These are phyloP conservation scores for Agrocybe pediades DNA, from an alignment of 768 basidiomycete genomes.

Conservation along the genomic window DNA sequence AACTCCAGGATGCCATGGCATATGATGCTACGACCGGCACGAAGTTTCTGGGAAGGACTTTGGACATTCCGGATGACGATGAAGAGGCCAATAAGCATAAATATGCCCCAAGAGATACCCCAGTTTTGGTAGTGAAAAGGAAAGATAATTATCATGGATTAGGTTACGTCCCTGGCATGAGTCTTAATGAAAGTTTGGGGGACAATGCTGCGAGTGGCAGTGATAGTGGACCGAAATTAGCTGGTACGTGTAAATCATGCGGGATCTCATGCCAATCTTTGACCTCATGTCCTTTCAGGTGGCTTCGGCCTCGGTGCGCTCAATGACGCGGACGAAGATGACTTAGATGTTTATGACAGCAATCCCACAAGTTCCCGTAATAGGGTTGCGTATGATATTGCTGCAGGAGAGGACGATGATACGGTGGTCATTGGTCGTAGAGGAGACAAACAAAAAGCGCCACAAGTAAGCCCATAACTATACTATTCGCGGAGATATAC, in stretches of 20 bases:
- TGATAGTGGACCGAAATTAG: slow-evolving; percentile 56
- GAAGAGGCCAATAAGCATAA: slow-evolving; percentile 86
- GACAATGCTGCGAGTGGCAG: slow-evolving; percentile 21
- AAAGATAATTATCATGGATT: slow-evolving; percentile 84
- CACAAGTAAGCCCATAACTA: slow-evolving; percentile 26
- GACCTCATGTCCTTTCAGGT: slow-evolving; percentile 39
- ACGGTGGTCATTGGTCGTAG: slow-evolving; percentile 43
- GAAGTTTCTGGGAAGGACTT: slow-evolving; percentile 29
- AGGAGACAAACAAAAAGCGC: slow-evolving; percentile 19
- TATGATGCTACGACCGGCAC: slow-evolving; percentile 32
- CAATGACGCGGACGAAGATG: slow-evolving; percentile 95
- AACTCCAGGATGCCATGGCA: slow-evolving; percentile 64
- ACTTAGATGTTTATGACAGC: slow-evolving; percentile 80
- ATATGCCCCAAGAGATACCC: slow-evolving; percentile 83
- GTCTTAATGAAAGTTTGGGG: slow-evolving; percentile 62
- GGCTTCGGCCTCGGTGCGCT: slow-evolving; percentile 89
- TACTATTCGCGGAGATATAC: not conserved
- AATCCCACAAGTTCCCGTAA: slow-evolving; percentile 35
- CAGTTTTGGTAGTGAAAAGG: slow-evolving; percentile 56
- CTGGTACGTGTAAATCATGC: slow-evolving; percentile 40
- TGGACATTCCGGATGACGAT: slow-evolving; percentile 56
- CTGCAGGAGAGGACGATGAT: slow-evolving; percentile 67
- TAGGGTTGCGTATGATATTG: slow-evolving; percentile 66
- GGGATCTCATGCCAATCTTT: not conserved
- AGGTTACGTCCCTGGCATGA: slow-evolving; percentile 71